Base-by-base conservation (phyloP, 1,139 yeast species). In the Magnusiomyces sp. region DNA sequence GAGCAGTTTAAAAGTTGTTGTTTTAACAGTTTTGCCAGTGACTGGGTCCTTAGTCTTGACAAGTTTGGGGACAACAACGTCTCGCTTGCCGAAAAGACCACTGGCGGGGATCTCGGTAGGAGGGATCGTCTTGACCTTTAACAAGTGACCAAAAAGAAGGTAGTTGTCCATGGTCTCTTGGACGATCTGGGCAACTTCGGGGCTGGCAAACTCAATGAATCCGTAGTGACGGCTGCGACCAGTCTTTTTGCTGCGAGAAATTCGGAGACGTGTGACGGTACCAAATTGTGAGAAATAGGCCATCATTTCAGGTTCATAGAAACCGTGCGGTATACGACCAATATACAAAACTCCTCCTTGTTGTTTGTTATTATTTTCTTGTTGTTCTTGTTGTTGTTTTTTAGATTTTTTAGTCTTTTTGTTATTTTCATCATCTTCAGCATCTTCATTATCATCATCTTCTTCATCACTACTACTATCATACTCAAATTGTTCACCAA, bases 151-250 rank as follows among this genome's bases (percentile, higher is more conserved):
- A 70, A 86, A 83, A 51, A 92, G 69, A 57, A 92, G 75, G 63
- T 92, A 92, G 69, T 92, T 92, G 70, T 92, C 83, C 98, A 92
- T 92, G 48, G 97, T 81, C 59, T 92, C 97, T 55, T 85, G 85
- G 1, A 96, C 98, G 54, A 89, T 75, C 58, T 80, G 76, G 47
- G 97, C 97, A 53, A 86, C 95, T 46, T 81, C 86, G 39, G 69
- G 65, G 53, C 80, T 75, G 47, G 76, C 79, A 62, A 92, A 92
- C 69, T 90, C 97, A 50, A 92, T 72, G 66, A 87, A 92, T 11
- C 90, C 98, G 67, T 82, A 94, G 68, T 90, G 97, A 71, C 89
- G 90, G 19, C 96, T 83, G 55, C 82, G 80, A 45, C 98, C 98
- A 2, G 95, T 82, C 66, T 83, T 85, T 66, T 85, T 89, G 72